Base-by-base conservation (phyloP, 2,329 filamentous ascomycete genomes). In the Botrytis aclada region DNA sequence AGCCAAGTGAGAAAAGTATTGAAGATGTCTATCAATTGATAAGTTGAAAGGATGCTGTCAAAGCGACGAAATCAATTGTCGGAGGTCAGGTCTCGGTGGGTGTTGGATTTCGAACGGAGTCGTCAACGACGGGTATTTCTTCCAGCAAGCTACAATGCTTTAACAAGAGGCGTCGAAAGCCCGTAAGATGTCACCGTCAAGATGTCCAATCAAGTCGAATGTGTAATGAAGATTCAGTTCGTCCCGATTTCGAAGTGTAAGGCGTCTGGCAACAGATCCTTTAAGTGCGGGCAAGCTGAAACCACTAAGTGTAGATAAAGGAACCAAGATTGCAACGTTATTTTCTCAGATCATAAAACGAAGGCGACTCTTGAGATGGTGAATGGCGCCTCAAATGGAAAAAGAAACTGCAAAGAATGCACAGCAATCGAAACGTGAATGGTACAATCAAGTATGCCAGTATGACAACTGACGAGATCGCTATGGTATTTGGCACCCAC, bases 41-140 rank as follows among this genome's bases (percentile, higher is more conserved):
- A 25, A 51, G 3, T 67, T 60, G 47, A 67, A 60, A 60, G 70
- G 62, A 72, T 72, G 70, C 70, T 72, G 20, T 72, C 70, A 66
- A 72, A 67, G 70, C 70, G 45, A 58, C 62, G 62, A 72, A 72
- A 72, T 32, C 39, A 45, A 32, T 25, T 43, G 47, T 67, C 61
- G 70, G 58, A 72, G 45, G 39, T 66, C 18, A 34, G 37, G 45
- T 47, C 9, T 58, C 61, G 29, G 34, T 41, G 20, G 39, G 47
- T 43, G 39, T n/a, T 72, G 37, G 22, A 39, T 29, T 54, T 72
- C 70, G 47, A 63, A 61, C 14, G 6, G 12, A 47, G 70, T 72
- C 62, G 70, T 72, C 70, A 72, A 45, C 39, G 70, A 72, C 47
- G 62, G 43, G 65, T 41, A 60, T 67, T 43, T 43, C 39, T 72